Conservation (phyloP, 2,329 filamentous ascomycete genomes). For the Fusarium dlaminii region DNA sequence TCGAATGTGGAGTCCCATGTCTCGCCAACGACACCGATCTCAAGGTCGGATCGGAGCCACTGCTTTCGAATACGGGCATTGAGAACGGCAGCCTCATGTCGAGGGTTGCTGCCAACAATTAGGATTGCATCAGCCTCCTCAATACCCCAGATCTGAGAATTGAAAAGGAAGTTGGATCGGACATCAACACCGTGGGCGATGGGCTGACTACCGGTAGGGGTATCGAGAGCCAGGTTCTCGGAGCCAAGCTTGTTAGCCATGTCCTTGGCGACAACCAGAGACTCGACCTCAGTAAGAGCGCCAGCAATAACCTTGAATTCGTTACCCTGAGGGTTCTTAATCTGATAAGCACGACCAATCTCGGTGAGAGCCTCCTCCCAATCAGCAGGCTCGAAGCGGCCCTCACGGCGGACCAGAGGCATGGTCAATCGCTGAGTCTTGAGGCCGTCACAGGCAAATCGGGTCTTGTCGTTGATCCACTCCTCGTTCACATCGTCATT, state of each 20-base stretch:
- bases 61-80: slow-evolving; percentile 98
- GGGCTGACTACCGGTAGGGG: slow-evolving; percentile 82
- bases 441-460: slow-evolving; percentile 95
- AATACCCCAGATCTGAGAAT: slow-evolving; percentile 92
- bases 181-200: slow-evolving; percentile 93
- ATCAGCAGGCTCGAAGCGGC: slow-evolving; percentile 89
- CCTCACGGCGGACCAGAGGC: slow-evolving; percentile 85
- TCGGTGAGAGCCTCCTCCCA: slow-evolving; percentile 97
- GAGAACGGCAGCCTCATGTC: slow-evolving; percentile 92
- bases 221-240: slow-evolving; percentile 93
- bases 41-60: slow-evolving; percentile 93
- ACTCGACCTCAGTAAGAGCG: slow-evolving; percentile 90
- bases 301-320: slow-evolving; percentile 97
- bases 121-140: slow-evolving; percentile 94
- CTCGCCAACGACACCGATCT: slow-evolving; percentile 91
- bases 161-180: slow-evolving; percentile 95
- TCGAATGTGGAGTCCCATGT: slow-evolving; percentile 94
- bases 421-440: slow-evolving; percentile 96
- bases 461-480: slow-evolving; percentile 99
- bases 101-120: slow-evolving; percentile 92
- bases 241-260: slow-evolving; percentile 96
- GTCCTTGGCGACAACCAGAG: slow-evolving; percentile 96
- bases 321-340: slow-evolving; percentile 83
- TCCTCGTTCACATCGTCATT: slow-evolving; percentile 99
- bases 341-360: slow-evolving; percentile 82